Percentiles rank a stretch among this genome's conserved stretches.
These are phyloP conservation scores for Thyridium curvatum DNA, from an alignment of 2,329 filamentous ascomycete genomes.

Conservation along the genomic window DNA sequence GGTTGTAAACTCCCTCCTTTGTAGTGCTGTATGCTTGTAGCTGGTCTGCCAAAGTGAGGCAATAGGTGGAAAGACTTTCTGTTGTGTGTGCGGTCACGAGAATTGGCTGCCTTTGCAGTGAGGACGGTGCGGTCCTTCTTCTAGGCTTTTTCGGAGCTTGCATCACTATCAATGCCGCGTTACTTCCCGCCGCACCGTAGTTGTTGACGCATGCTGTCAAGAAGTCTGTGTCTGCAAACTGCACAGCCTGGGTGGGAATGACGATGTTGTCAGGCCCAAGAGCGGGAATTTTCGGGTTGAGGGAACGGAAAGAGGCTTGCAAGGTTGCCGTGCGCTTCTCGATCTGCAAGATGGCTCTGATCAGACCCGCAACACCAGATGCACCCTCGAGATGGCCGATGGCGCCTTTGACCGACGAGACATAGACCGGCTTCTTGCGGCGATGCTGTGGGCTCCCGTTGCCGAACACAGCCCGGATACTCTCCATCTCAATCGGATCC, in stretches of 20 bases:
- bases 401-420: slow-evolving; percentile 25
- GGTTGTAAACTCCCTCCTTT: too few species aligned
- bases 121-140: too few species aligned
- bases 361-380: slow-evolving; percentile 18
- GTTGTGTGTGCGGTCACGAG: too few species aligned
- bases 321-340: slow-evolving; percentile 17
- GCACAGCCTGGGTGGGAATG: slow-evolving; percentile 7
- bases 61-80: too few species aligned
- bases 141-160: too few species aligned
- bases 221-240: too few species aligned
- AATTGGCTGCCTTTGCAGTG: too few species aligned
- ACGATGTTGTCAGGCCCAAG: slow-evolving; percentile 11
- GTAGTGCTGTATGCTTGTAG: too few species aligned
- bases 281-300: slow-evolving; percentile 18
- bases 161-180: slow-evolving; percentile 16
- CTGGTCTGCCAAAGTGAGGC: too few species aligned
- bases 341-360: slow-evolving; percentile 25
- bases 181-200: slow-evolving; percentile 27
- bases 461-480: slow-evolving; percentile 22
- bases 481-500: slow-evolving; percentile 24
- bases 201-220: slow-evolving; percentile 27
- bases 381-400: slow-evolving; percentile 26
- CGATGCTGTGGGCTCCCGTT: slow-evolving; percentile 18
- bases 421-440: slow-evolving; percentile 7
- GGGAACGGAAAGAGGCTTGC: slow-evolving; percentile 21